Evolutionary conservation across 176 grass and related monocot genomes (phyloP), one percentile per base, ranked within the genome.

Genomic region (Aechmea fasciata): DNA sequence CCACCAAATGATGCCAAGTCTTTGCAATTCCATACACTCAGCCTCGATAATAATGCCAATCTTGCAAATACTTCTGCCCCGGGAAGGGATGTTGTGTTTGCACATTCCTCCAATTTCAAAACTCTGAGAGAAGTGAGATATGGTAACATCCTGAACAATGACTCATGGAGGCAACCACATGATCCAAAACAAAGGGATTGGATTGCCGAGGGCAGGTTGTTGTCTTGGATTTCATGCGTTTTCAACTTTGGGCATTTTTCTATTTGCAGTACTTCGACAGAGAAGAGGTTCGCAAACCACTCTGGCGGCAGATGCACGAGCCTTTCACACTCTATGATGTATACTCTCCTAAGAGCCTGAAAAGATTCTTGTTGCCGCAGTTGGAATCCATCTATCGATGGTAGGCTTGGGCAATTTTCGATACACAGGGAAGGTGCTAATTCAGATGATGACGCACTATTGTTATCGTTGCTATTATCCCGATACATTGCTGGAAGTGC

Each of bases 1-100:
- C 52, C 52, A 28, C 28, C 70, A 6, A 72, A 19, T 61, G 53
- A 72, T 72, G 53, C 26, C 47, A 72, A 10, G 9, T 48, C 24
- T 57, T 13, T 13, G 33, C 70, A 72, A 41, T 19, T 12, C 7
- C 13, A 0, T 48, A 72, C 62, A 1, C 1, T 1, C 26, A 72
- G 22, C 2, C 9, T 2, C 2, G 9, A 11, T 18, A 72, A 47
- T 0, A 0, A 1, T 29, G 2, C 13, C 28, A 57, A 12, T 48
- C 29, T 47, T 47, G 9, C 14, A 28, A 72, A 41, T 11, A 72
- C 52, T 17, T 72, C 53, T 59, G 25, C 11, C 2, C 29, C 47
- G 9, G 14, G 70, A 10, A 62, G 17, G 29, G 70, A n/a, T n/a
- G 53, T 22, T 12, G 61, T n/a, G 53, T 4, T 72, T 72, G 17